phyloP scores from a whole-genome alignment of 768 basidiomycete species.

The Lanmaoa rubissima region DNA sequence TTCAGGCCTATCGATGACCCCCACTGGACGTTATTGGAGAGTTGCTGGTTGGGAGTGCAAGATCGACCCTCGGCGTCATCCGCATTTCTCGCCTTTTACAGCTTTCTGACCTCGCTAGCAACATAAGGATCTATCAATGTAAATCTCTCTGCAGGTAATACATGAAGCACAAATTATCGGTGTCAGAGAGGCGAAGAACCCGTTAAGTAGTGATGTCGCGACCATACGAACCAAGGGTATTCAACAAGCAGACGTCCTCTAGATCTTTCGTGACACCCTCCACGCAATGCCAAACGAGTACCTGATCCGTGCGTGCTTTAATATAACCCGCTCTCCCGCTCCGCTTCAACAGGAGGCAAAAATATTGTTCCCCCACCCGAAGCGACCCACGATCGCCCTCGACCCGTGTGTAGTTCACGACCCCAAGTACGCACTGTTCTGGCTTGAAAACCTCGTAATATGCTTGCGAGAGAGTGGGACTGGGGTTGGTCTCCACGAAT shows the following conservation, averaged over 20 bases:
- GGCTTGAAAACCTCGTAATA: constrained; percentile 18
- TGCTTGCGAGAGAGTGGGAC: constrained; percentile 10
- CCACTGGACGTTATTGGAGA: constrained; percentile 12
- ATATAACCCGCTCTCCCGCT: constrained; percentile 4
- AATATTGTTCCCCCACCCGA: constrained; percentile 10
- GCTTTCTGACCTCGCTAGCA: constrained; percentile 2
- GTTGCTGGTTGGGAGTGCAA: constrained; percentile 6
- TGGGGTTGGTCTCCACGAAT: constrained; percentile 7
- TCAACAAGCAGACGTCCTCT: constrained; percentile 11
- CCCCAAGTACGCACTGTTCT: constrained; percentile 14
- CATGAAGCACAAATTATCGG: not conserved
- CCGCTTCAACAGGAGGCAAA: constrained; percentile 12
- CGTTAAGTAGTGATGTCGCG: not conserved
- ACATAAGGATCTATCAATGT: not conserved
- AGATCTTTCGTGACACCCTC: constrained; percentile 8
- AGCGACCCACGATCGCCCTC: constrained; percentile 7
- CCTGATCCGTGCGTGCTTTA: constrained; percentile 14
- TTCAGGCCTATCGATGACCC: constrained; percentile 1
- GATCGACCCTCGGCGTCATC: constrained; percentile 11
- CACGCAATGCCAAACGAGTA: constrained; percentile 12
- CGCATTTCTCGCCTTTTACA: constrained; percentile 12
- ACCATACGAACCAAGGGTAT: constrained; percentile 1
- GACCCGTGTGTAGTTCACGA: constrained; percentile 12
- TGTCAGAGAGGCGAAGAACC: not conserved
- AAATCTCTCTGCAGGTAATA: not conserved